Percentiles rank a stretch among this genome's conserved stretches.
phyloP scores from a whole-genome alignment of 345 rosid genomes.

The Turnera subulata region DNA sequence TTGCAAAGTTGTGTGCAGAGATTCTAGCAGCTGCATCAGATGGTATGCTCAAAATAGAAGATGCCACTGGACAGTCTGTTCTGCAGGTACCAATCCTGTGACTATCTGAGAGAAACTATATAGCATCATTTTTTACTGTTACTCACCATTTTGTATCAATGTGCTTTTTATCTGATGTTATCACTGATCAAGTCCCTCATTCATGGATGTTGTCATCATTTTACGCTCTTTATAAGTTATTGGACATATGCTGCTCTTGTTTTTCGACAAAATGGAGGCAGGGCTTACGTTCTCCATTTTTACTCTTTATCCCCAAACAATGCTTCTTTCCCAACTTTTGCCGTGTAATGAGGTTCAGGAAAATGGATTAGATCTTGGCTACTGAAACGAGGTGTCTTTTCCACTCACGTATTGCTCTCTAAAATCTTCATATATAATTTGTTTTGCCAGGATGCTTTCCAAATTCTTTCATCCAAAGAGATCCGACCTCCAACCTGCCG shows the following conservation, averaged over 20 bases:
- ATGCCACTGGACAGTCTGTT: conserved; percentile 73
- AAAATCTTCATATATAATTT: not conserved
- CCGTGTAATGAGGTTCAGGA: no score
- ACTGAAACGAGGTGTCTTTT: not conserved
- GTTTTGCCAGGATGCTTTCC: conserved; percentile 72
- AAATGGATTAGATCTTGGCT: no score
- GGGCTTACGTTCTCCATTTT: no score
- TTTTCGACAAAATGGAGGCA: no score
- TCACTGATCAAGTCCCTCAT: not conserved
- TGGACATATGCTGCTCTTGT: no score
- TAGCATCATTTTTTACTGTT: no score
- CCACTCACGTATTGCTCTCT: not conserved
- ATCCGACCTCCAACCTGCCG: conserved; percentile 56
- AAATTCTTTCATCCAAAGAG: conserved; percentile 83
- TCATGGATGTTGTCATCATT: not conserved
- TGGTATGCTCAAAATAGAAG: conserved; percentile 74
- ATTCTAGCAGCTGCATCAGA: conserved; percentile 92
- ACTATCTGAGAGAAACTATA: no score
- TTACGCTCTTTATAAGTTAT: not conserved
- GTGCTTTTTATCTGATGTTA: not conserved
- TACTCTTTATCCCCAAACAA: no score
- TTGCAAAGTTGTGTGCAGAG: conserved; percentile 94
- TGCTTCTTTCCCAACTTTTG: no score
- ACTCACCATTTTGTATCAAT: not conserved
- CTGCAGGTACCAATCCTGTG: conserved; percentile 52